Conservation (phyloP, 2,329 filamentous ascomycete species). For the Alternaria infectoria region DNA sequence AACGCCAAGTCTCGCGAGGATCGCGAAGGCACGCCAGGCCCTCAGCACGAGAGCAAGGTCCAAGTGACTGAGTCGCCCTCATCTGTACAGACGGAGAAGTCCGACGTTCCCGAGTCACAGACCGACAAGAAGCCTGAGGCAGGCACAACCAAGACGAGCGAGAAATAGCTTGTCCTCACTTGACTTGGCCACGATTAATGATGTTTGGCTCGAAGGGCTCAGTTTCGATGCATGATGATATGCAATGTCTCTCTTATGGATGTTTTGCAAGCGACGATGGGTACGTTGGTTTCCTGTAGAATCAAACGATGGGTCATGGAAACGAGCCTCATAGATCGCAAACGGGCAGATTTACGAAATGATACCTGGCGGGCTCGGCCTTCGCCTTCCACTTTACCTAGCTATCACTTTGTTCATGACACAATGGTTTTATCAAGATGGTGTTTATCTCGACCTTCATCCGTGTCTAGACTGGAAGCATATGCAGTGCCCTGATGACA, state of each 20-base stretch:
- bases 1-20: constrained; percentile 26
- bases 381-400: constrained; percentile 34
- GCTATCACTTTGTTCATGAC: constrained; percentile 18
- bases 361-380: constrained; percentile 46
- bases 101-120: constrained; percentile 24
- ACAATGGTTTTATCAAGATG: constrained; percentile 1
- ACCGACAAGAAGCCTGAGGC: constrained; percentile 26
- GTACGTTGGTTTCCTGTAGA: constrained; percentile 21
- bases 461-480: neutral
- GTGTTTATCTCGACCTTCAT: neutral
- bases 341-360: constrained; percentile 39
- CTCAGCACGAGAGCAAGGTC: constrained; percentile 20
- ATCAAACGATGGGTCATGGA: constrained; percentile 33
- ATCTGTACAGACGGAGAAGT: constrained; percentile 48
- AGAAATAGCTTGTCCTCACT: constrained; percentile 26
- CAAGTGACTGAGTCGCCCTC: constrained; percentile 45
- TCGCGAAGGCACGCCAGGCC: constrained; percentile 37
- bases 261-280: constrained; percentile 18
- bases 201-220: neutral
- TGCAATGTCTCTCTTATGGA: constrained; percentile 23
- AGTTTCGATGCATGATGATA: constrained; percentile 4
- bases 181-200: constrained; percentile 5
- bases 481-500: neutral
- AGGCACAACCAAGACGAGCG: constrained; percentile 17
- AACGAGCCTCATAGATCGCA: constrained; percentile 26